phyloP scores from a whole-genome alignment of 2,329 filamentous ascomycete species.

The Dichotomopilus funicola region DNA sequence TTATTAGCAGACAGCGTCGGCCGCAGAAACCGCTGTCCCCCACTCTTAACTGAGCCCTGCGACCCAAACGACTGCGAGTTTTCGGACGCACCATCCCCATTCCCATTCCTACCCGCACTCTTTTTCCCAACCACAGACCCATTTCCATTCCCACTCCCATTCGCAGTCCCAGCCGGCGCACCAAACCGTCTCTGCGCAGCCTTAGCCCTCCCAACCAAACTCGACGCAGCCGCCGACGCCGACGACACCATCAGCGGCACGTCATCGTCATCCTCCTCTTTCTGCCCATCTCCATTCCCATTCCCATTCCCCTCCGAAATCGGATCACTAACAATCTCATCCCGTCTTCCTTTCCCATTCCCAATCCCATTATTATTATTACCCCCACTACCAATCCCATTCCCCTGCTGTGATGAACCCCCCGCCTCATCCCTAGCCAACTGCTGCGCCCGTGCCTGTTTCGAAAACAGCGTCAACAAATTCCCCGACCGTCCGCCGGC shows the following conservation, averaged over 20 bases:
- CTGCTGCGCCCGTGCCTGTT: constrained; percentile 43
- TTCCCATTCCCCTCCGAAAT: constrained; percentile 58
- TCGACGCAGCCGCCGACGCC: constrained; percentile 41
- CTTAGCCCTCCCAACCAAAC: constrained; percentile 49
- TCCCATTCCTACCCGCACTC: neutral
- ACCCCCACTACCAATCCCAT: constrained; percentile 21
- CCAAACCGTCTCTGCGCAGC: constrained; percentile 49
- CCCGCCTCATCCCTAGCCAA: constrained; percentile 16
- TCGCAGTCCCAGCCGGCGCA: neutral
- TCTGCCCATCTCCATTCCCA: constrained; percentile 32
- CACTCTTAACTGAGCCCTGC: neutral
- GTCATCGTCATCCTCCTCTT: constrained; percentile 16
- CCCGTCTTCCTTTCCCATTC: constrained; percentile 23
- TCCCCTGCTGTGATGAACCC: neutral
- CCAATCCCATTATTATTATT: neutral
- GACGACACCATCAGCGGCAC: constrained; percentile 8
- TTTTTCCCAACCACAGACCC: neutral
- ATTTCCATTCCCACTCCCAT: neutral
- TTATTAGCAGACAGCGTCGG: constrained; percentile 5
- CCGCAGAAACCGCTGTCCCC: neutral
- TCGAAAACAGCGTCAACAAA: constrained; percentile 54
- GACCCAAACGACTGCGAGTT: neutral
- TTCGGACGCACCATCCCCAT: neutral
- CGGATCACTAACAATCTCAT: constrained; percentile 48
- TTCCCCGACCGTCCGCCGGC: constrained; percentile 51